Evolutionary conservation across 768 basidiomycete genomes (phyloP).

Genomic region (Austroboletus festivus): DNA sequence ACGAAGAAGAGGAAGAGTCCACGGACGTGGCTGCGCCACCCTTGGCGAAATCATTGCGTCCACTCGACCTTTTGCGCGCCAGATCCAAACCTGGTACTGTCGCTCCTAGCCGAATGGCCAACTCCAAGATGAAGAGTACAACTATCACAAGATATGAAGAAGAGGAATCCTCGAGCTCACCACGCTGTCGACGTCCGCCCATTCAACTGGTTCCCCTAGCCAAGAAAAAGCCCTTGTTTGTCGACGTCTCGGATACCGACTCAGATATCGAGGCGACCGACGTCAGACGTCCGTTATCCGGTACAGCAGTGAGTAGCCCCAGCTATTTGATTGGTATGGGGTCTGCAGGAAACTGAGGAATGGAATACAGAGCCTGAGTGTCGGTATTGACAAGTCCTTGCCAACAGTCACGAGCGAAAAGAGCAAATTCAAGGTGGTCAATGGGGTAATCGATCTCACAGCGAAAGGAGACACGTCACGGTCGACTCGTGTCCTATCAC

Average conservation of each 20-base stretch:
- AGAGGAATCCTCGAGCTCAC: constrained; percentile 7
- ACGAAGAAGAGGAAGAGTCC: constrained; percentile 9
- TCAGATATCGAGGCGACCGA: constrained; percentile 20
- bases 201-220: neutral
- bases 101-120: neutral
- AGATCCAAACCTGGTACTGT: constrained; percentile 1
- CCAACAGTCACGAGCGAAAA: neutral
- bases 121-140: neutral
- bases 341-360: neutral
- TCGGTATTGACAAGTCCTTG: neutral
- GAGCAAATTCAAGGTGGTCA: neutral
- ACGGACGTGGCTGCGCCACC: neutral
- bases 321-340: neutral
- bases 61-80: constrained; percentile 26
- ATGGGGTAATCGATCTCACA: constrained; percentile 6
- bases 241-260: constrained; percentile 25
- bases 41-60: constrained; percentile 21
- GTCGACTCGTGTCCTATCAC: neutral
- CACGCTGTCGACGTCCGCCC: neutral
- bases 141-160: constrained; percentile 9
- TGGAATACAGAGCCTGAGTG: constrained; percentile 9
- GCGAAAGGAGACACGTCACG: constrained; percentile 1
- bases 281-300: neutral
- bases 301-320: neutral
- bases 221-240: constrained; percentile 16